Base-by-base conservation (phyloP, 306 rosid species). In the Crotalaria pallida region DNA sequence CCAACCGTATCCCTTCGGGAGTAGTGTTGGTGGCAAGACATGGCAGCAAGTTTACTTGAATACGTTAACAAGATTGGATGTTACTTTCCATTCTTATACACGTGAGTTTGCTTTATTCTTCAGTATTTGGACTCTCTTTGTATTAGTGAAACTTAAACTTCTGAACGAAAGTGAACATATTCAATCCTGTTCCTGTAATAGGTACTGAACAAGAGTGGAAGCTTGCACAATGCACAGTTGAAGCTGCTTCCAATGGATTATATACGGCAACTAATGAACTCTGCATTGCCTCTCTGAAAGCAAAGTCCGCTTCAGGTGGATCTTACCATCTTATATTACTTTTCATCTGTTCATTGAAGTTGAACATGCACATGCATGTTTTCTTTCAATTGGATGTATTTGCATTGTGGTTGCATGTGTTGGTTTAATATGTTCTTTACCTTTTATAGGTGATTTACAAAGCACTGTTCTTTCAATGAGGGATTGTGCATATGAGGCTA, bases 151-250 rank as follows among this genome's bases (percentile, higher is more conserved):
- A 45, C 51, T 45, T 45, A 49, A 60, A 67, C 58, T 19, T 51
- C 67, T 27, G 44, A 51, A 26, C 53, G 72, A 65, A 73, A 41
- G 36, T 68, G 43, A 69, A 44, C 34, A n/a, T 67, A 51, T 76
- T 23, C 58, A 56, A 57, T 80, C 26, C 71, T 86, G 57, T 79
- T 79, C 51, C 51, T 81, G 40, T 80, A 33, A 74, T 75, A 92
- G 98, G 96, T 82, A 73, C 88, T 69, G 98, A 92, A 79, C 96
- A 92, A 73, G 98, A 92, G 79, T 90, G 96, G 98, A 92, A 90
- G 87, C 86, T 82, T 80, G 96, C 93, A 65, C 91, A 92, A 67
- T 68, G 88, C 80, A 79, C 89, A 78, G 83, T 92, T 84, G 96
- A 92, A 77, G 90, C 88, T 83, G 96, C 96, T 76, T 88, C 96